These are phyloP conservation scores for Phallus indusiatus DNA, from an alignment of 768 basidiomycete genomes.

Conservation along the genomic window DNA sequence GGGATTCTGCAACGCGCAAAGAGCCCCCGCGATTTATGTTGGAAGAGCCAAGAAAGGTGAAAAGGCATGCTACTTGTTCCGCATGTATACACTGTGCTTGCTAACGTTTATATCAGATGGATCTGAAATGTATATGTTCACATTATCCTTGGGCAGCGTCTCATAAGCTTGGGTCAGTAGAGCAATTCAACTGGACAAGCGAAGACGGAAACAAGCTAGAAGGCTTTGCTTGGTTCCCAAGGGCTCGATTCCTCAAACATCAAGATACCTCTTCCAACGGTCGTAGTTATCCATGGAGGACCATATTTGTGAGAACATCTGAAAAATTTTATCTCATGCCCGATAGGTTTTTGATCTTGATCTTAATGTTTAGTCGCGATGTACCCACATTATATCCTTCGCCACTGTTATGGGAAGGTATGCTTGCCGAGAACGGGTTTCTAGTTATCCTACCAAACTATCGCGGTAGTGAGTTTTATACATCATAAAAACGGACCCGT, in stretches of 20 bases:
- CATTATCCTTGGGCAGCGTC: conserved; percentile 8
- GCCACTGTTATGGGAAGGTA: neutral
- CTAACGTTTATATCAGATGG: neutral
- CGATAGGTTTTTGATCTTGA: neutral
- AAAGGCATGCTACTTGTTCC: neutral
- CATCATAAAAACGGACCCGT: too few species aligned
- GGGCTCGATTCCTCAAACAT: conserved; percentile 1
- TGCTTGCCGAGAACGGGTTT: conserved; percentile 7
- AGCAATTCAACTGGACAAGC: conserved; percentile 9
- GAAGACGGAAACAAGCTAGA: conserved; percentile 8
- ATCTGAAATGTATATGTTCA: conserved; percentile 7
- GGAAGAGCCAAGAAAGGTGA: neutral
- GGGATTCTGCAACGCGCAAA: conserved; percentile 8
- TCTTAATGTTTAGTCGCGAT: conserved; percentile 6
- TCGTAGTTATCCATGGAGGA: conserved; percentile 10
- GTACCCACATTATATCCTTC: neutral
- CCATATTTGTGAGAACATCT: conserved; percentile 5
- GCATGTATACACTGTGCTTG: neutral
- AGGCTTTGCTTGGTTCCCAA: conserved; percentile 8
- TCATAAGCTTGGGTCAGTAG: neutral
- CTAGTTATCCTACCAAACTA: conserved; percentile 10
- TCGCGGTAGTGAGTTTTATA: conserved; percentile 9
- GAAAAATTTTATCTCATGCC: neutral
- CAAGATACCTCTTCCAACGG: conserved; percentile 8
- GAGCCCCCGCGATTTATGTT: conserved; percentile 8